Base-by-base conservation (phyloP, 805 yeast genomes). In the Candida ortonii region DNA sequence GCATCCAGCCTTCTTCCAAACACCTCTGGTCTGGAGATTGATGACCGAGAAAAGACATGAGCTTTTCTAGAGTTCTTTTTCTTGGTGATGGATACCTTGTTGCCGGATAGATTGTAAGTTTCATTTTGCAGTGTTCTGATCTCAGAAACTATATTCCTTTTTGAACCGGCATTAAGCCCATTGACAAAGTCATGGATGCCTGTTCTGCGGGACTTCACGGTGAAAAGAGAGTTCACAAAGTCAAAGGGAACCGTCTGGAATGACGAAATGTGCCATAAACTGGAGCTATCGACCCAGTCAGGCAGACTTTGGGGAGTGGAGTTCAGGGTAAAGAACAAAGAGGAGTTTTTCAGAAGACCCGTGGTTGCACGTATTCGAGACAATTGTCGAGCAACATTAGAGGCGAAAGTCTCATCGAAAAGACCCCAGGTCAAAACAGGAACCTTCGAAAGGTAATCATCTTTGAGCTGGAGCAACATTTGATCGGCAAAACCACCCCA, bases 401-500 rank as follows among this genome's bases (percentile, higher is more conserved):
- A n/a, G 5, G 16, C 24, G 8, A 22, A 30, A 7, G 28, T 19
- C 21, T 42, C 43, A 9, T 41, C 25, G 3, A 42, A 34, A 7
- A 52, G 17, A 3, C 70, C 74, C 77, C 80, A 78, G 2, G 71
- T 62, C 25, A 70, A 64, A 1, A 70, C 41, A 3, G 66, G 48
- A 2, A 57, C 52, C 48, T 76, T 78, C 2, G 80, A 70, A 11
- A 80, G 64, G 47, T 73, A 80, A 48, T 85, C 94, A 53, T 89
- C 96, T 36, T 74, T 66, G 13, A 88, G 32, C 6, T 68, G 71
- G n/a, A 61, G 49, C 16, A 88, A 38, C 42, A 78, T 45, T 28
- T 68, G 67, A 25, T 61, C 55, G 4, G 84, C 58, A 47, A 84
- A 77, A 0, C 95, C 95, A 30, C 87, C 82, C 97, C 97, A 90